These are phyloP conservation scores for Hydnum rufescens DNA, from an alignment of 768 basidiomycete species.

Conservation along the genomic window DNA sequence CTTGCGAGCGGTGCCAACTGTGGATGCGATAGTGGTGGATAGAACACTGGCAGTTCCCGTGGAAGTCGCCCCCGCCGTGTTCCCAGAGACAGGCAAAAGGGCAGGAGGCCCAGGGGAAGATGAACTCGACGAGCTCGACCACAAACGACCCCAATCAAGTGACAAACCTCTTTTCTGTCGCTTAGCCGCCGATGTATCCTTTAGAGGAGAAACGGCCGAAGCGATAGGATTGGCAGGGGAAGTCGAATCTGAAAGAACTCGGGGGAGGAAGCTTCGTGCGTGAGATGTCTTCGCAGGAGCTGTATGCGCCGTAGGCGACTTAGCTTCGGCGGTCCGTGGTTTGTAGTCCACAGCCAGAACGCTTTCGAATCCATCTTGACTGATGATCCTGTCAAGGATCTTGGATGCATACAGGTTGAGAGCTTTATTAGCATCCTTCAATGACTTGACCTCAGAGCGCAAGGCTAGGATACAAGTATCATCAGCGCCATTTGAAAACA, in stretches of 20 bases:
- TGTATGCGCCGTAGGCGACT: constrained; percentile 3
- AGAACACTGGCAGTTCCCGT: constrained; percentile 12
- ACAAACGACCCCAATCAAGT: constrained; percentile 67
- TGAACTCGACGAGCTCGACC: neutral
- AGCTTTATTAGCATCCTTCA: constrained; percentile 92
- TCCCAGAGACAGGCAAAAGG: neutral
- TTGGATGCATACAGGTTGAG: constrained; percentile 89
- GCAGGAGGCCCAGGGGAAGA: neutral
- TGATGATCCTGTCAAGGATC: constrained; percentile 93
- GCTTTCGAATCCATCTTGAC: constrained; percentile 92
- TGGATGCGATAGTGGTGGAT: constrained; percentile 22
- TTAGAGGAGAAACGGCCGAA: constrained; percentile 12
- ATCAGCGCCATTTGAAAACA: constrained; percentile 17
- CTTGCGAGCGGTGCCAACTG: constrained; percentile 33
- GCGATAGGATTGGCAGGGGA: constrained; percentile 11
- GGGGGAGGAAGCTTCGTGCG: constrained; percentile 4
- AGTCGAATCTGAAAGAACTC: neutral
- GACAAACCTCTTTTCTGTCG: constrained; percentile 40
- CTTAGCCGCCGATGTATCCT: constrained; percentile 27
- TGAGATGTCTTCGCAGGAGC: constrained; percentile 2
- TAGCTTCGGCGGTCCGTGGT: constrained; percentile 16
- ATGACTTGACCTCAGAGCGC: constrained; percentile 68
- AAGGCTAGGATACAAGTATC: constrained; percentile 33
- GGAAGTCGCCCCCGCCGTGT: neutral
- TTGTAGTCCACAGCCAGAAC: constrained; percentile 79